Evolutionary conservation across 163 green algal species (phyloP).

Genomic region (Scenedesmus sp.): DNA sequence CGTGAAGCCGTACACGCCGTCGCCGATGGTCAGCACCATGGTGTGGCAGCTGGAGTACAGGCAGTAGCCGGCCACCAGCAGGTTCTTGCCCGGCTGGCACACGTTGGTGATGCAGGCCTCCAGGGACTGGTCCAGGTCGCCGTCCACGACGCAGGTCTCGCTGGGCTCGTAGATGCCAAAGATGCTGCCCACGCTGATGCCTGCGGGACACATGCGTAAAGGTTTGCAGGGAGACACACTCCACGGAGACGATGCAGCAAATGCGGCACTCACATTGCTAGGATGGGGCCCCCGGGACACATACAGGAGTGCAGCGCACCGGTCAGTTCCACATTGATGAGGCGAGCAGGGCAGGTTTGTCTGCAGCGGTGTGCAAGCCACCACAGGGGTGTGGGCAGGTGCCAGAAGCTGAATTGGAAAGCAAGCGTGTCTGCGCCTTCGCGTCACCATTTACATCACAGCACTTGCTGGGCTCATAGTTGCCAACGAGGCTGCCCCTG

Average conservation of each 20-base stretch:
- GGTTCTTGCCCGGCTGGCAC: conserved; percentile 94
- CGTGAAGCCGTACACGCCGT: conserved; percentile 95
- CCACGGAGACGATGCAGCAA: too few relatives aligned
- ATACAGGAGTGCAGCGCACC: neutral
- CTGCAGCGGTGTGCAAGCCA: too few relatives aligned
- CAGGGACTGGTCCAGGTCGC: conserved; percentile 77
- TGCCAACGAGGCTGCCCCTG: conserved; percentile 95
- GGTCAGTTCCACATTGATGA: neutral
- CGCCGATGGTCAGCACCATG: conserved; percentile 90
- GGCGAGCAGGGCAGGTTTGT: too few relatives aligned
- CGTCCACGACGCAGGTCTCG: conserved; percentile 88
- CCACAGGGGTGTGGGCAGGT: too few relatives aligned
- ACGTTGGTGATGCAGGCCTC: conserved; percentile 92
- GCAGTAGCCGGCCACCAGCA: conserved; percentile 95
- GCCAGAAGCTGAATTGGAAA: too few relatives aligned
- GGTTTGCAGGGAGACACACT: too few relatives aligned
- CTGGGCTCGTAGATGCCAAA: conserved; percentile 94
- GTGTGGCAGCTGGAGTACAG: conserved; percentile 91
- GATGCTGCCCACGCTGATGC: conserved; percentile 96
- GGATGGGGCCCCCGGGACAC: too few relatives aligned
- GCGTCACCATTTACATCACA: conserved; percentile 86
- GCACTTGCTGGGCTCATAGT: conserved; percentile 91
- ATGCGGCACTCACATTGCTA: too few relatives aligned
- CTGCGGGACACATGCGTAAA: conserved; percentile 1
- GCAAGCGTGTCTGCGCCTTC: too few relatives aligned